Evolutionary conservation across 257 asterid species (phyloP), one percentile per base, ranked within the genome.

Genomic region (Eucommia ulmoides): DNA sequence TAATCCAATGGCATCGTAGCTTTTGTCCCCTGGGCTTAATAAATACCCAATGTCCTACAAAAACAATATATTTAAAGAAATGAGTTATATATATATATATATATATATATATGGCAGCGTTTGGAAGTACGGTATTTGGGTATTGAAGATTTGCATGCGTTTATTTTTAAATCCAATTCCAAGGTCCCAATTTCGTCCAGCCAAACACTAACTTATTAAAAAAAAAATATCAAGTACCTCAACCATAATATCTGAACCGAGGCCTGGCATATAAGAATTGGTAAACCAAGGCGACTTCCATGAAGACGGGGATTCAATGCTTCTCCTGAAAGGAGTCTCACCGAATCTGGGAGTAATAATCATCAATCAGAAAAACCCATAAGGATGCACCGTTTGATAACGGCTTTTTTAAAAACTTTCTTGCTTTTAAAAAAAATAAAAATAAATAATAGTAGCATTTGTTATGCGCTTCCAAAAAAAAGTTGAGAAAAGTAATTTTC

Each of bases 231-330:
- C 48, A 0, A 21, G 0, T 56, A 91, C 98, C 87, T 91, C 98
- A 25, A 91, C 64, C 62, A 79, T 78, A 62, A 83, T 77, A 55
- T 86, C 98, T 50, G 91, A 78, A 58, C 79, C 96, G 17, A 80
- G 93, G 26, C 94, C 84, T 20, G 88, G 88, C 41, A 64, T 73
- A 59, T 80, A 83, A 61, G 56, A 60, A 69, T 73, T 86, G 63
- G 77, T 51, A 65, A 86, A 75, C 99, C 99, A 86, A 38, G 99
- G 99, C 45, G 99, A 91, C 62, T 74, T 86, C 99, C 96, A 91
- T 19, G 96, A 81, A 22, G 88, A 87, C 62, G 99, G 96, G 65
- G 97, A 86, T 59, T 86, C 99, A 25, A 83, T 58, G 57, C 83
- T 79, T 63, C 86, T 79, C 73, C 60, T 86, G 26, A 81, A 79